These are phyloP conservation scores for Phaeolepiota aurea DNA, from an alignment of 768 basidiomycete species.

Conservation along the genomic window DNA sequence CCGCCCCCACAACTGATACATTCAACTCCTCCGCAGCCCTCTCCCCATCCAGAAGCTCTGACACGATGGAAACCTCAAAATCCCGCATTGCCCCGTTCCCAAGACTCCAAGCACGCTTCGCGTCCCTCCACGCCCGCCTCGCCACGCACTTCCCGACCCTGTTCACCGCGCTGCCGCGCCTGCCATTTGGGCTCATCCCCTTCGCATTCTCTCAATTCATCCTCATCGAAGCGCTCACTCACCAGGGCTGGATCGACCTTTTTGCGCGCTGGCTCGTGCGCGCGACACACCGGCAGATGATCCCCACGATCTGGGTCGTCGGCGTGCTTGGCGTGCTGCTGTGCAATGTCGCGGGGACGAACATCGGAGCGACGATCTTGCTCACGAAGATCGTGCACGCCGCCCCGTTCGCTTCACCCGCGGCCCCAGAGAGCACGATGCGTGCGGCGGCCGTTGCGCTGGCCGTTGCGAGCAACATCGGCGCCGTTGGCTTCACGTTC, in stretches of 20 bases:
- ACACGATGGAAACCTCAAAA: neutral
- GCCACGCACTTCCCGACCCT: constrained; percentile 60
- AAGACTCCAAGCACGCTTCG: constrained; percentile 10
- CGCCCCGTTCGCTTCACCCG: too few relatives aligned
- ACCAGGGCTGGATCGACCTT: constrained; percentile 82
- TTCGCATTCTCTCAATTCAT: constrained; percentile 96
- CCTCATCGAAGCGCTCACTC: constrained; percentile 75
- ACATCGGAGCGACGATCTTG: constrained; percentile 88
- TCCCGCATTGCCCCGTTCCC: constrained; percentile 10
- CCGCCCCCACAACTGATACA: constrained; percentile 7
- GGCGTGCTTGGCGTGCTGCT: constrained; percentile 66
- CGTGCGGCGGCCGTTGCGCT: constrained; percentile 64
- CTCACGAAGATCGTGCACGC: constrained; percentile 68
- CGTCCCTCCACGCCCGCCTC: constrained; percentile 7
- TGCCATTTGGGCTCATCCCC: constrained; percentile 78
- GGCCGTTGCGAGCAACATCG: constrained; percentile 83
- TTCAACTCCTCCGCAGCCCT: neutral
- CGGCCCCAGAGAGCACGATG: constrained; percentile 22
- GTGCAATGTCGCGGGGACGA: constrained; percentile 81
- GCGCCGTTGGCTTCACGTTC: constrained; percentile 86
- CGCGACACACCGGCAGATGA: constrained; percentile 32
- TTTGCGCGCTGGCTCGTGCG: constrained; percentile 63
- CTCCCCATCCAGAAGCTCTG: neutral
- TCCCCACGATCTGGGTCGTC: constrained; percentile 55
- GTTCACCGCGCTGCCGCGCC: constrained; percentile 50